These are phyloP conservation scores for Coemansia guatemalensis DNA, from an alignment of 192 early-diverging fungal species.

Conservation along the genomic window DNA sequence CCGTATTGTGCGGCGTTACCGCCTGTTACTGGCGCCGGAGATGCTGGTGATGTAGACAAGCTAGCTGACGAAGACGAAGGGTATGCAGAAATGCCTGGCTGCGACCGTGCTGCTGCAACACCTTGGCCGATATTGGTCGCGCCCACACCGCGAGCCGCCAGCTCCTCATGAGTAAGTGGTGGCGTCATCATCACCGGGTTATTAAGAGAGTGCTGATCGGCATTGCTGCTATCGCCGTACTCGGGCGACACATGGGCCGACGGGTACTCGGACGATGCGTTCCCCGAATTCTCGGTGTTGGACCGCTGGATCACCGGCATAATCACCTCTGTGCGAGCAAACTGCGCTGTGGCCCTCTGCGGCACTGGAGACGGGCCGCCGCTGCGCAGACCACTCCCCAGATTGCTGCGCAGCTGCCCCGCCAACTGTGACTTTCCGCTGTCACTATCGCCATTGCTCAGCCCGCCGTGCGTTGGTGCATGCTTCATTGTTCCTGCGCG, in stretches of 20 bases:
- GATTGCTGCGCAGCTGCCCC: slow-evolving; percentile 23
- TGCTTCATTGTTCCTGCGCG: slow-evolving; percentile 41
- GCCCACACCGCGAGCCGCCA: slow-evolving; percentile 32
- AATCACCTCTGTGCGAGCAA: slow-evolving; percentile 48
- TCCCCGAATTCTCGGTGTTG: slow-evolving; percentile 20
- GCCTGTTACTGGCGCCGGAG: slow-evolving; percentile 5
- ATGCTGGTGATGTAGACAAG: slow-evolving; percentile 33
- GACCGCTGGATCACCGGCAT: slow-evolving; percentile 38
- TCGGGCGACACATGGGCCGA: slow-evolving; percentile 18
- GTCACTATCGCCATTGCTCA: slow-evolving; percentile 2
- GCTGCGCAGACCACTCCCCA: slow-evolving; percentile 10
- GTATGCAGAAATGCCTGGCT: slow-evolving; percentile 4
- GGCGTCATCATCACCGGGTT: slow-evolving; percentile 40
- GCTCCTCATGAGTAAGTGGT: slow-evolving; percentile 46
- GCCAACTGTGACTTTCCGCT: slow-evolving; percentile 15
- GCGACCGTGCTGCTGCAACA: background rate
- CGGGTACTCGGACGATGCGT: slow-evolving; percentile 20
- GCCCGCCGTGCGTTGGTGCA: slow-evolving; percentile 5
- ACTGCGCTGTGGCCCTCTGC: slow-evolving; percentile 14
- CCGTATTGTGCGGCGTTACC: slow-evolving; percentile 19
- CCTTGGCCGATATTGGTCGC: slow-evolving; percentile 28
- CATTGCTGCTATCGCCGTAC: slow-evolving; percentile 15
- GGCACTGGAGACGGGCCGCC: slow-evolving; percentile 4
- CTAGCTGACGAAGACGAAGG: slow-evolving; percentile 23
- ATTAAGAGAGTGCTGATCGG: slow-evolving; percentile 25